A percentile compares a stretch with the other conserved stretches of the same genome.
phyloP scores from a whole-genome alignment of 768 basidiomycete species.

The Suillus paluster region DNA sequence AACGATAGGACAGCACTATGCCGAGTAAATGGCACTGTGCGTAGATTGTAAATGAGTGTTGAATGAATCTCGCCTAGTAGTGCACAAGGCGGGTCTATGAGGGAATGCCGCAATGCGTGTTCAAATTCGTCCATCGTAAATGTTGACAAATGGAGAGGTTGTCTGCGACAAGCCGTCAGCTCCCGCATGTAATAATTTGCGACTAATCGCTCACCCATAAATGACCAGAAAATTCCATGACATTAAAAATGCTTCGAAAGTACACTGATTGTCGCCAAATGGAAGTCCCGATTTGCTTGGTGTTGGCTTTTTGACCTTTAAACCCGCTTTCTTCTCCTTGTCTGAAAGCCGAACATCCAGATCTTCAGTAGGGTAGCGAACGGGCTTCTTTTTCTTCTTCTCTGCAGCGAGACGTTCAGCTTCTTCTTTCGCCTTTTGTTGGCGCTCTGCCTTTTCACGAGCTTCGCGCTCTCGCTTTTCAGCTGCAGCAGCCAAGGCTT shows the following conservation, averaged over 20 bases:
- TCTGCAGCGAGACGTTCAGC: constrained; percentile 72
- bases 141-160: constrained; percentile 84
- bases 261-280: constrained; percentile 62
- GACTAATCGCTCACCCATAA: constrained; percentile 71
- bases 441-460: constrained; percentile 69
- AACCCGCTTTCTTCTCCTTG: constrained; percentile 82
- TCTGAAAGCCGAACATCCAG: constrained; percentile 80
- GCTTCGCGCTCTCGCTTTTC: constrained; percentile 74
- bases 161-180: constrained; percentile 47
- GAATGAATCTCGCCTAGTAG: constrained; percentile 90
- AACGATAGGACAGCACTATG: constrained; percentile 78
- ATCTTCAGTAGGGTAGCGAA: constrained; percentile 94
- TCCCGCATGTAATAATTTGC: neutral
- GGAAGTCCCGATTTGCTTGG: constrained; percentile 67
- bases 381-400: constrained; percentile 86
- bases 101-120: constrained; percentile 78
- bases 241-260: constrained; percentile 88
- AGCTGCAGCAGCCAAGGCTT: constrained; percentile 41
- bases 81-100: constrained; percentile 67
- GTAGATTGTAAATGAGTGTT: constrained; percentile 84
- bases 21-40: constrained; percentile 78
- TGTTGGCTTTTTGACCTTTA: constrained; percentile 66
- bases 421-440: constrained; percentile 68
- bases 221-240: constrained; percentile 94
- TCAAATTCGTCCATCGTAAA: constrained; percentile 96